Base-by-base conservation (phyloP, 1,139 yeast species). In the Debaryomycetaceae sp. region DNA sequence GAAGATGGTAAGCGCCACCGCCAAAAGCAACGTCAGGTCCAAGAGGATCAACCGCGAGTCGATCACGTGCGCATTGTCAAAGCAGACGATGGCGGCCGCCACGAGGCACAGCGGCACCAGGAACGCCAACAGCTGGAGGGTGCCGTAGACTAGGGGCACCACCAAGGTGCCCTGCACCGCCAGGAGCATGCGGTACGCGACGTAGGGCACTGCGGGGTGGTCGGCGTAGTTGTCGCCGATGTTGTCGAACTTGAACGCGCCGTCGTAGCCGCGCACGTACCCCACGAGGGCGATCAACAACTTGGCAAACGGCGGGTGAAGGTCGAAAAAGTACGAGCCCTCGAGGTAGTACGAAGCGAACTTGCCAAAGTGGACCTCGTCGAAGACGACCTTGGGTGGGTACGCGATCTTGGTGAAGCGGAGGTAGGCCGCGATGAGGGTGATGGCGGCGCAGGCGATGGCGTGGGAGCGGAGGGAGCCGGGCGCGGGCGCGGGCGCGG, bases 231-330 rank as follows among this genome's bases (percentile, higher is more conserved):
- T 73, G 47, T 85, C 91, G 28, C 96, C 96, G 57, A 91, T 91
- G 48, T 73, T 79, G 39, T 88, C 95, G 50, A 91, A 91, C 56
- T 91, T 86, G 65, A 89, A 91, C 18, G 71, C 59, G 8, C 99
- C 99, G 47, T 83, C 81, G 53, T 85, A 93, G 2, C 96, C 95
- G 36, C 81, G 76, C 25, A 91, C 53, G 74, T 81, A 88, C 22
- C 98, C 99, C 28, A 82, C 91, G 38, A 78, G 74, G 0, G 97
- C 98, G 59, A 88, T 83, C 44, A 89, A 68, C 57, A 93, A 66
- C 58, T 93, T 93, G 31, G 96, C 98, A 59, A 93, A 83, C 13
- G 98, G 99, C 23, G 99, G 99, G 58, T 93, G 99, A 37, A 93
- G 75, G 58, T 93, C 99, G 54, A 93, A 91, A 56, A 86, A 93